Percentiles rank a stretch among this genome's conserved stretches.
Conservation (phyloP, 1,139 yeast genomes). For the Blastobotrys persicus region DNA sequence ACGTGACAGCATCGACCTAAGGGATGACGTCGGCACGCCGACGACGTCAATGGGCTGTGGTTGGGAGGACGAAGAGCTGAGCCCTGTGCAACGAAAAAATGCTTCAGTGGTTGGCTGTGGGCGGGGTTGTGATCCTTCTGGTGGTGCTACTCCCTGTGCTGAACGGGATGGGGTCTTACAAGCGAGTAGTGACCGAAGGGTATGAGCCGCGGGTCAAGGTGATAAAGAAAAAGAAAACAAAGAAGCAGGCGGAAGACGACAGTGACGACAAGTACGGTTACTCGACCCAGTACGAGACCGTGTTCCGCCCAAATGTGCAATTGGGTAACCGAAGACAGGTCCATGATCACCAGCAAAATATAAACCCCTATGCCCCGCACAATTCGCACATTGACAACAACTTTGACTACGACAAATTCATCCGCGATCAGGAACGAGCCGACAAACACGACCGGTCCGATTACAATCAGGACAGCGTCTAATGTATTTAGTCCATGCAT, state of each 20-base stretch:
- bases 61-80: not conserved
- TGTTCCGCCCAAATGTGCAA: slow-evolving; percentile 4
- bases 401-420: slow-evolving; percentile 24
- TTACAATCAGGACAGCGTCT: not conserved
- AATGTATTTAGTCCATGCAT: not conserved
- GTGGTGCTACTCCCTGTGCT: slow-evolving; percentile 19
- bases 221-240: slow-evolving; percentile 11
- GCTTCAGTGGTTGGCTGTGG: slow-evolving; percentile 9
- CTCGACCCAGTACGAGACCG: slow-evolving; percentile 10
- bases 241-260: slow-evolving; percentile 7
- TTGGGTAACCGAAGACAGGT: not conserved
- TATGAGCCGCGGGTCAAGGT: slow-evolving; percentile 10
- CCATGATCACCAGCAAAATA: not conserved
- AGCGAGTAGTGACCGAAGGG: slow-evolving; percentile 10
- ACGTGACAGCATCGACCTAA: too few relatives aligned
- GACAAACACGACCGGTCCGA: slow-evolving; percentile 8
- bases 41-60: too few relatives aligned
- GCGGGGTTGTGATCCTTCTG: slow-evolving; percentile 12
- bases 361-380: slow-evolving; percentile 17
- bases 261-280: slow-evolving; percentile 12
- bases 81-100: not conserved
- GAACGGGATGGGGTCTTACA: slow-evolving; percentile 21
- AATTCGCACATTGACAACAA: slow-evolving; percentile 22
- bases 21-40: too few relatives aligned
- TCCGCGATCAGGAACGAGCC: slow-evolving; percentile 18